Evolutionary conservation across 441 rosid genomes (phyloP).

Genomic region (Rhodomyrtus psidioides): DNA sequence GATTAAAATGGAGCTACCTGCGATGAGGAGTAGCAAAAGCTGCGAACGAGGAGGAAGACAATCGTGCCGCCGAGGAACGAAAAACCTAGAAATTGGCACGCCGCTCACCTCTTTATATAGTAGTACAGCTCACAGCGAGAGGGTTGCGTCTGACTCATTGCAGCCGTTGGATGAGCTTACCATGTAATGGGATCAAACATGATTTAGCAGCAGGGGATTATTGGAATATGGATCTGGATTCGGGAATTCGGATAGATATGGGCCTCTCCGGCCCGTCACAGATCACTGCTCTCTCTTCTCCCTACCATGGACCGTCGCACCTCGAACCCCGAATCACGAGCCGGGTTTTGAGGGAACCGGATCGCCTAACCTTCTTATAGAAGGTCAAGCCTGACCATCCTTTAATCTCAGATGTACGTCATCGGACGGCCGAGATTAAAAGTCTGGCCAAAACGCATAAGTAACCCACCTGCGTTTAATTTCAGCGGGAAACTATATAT

Average conservation of each 20-base stretch:
- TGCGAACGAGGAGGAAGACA: not conserved
- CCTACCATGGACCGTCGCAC: not conserved
- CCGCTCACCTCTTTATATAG: accelerated
- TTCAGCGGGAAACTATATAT: no score
- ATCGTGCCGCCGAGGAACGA: not conserved
- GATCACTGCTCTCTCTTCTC: not conserved
- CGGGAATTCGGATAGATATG: not conserved
- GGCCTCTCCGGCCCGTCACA: not conserved
- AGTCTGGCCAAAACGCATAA: no score
- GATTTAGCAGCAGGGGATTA: not conserved
- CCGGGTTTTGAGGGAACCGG: no score
- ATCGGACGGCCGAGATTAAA: no score
- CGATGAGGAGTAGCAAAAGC: not conserved
- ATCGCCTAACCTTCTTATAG: no score
- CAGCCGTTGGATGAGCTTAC: not conserved
- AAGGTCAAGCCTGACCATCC: no score
- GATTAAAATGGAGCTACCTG: not conserved
- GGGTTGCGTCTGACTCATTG: not conserved
- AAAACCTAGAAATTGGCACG: not conserved
- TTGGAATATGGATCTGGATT: not conserved
- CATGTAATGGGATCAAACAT: not conserved
- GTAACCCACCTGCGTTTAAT: no score
- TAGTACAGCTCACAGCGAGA: not conserved
- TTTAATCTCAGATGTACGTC: no score
- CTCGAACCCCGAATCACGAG: not conserved